Percentiles rank a stretch among this genome's conserved stretches.
These are phyloP conservation scores for Lasiosphaeria hispida DNA, from an alignment of 495 filamentous ascomycete species.

Conservation along the genomic window DNA sequence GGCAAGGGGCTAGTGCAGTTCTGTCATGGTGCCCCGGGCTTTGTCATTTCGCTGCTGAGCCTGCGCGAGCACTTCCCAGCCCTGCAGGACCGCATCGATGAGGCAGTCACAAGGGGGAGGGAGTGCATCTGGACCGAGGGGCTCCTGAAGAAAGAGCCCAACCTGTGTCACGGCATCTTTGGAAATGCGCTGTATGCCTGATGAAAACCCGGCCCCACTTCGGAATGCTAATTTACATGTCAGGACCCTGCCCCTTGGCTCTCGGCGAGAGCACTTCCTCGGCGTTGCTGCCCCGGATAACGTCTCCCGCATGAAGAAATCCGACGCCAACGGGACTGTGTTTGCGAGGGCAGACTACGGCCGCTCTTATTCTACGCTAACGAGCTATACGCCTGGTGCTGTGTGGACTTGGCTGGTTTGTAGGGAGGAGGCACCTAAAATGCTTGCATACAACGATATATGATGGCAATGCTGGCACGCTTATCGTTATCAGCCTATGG, in stretches of 20 bases:
- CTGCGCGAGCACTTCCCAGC: conserved; percentile 50
- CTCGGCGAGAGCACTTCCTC: conserved; percentile 48
- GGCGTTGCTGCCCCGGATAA: conserved; percentile 49
- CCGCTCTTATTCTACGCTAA: conserved; percentile 22
- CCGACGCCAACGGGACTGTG: conserved; percentile 30
- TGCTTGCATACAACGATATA: conserved; percentile 32
- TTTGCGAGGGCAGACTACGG: conserved; percentile 34
- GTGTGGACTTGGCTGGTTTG: conserved; percentile 33
- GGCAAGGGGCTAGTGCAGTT: conserved; percentile 56
- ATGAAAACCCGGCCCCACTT: not conserved
- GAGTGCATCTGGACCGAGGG: conserved; percentile 51
- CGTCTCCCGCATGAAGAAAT: conserved; percentile 45
- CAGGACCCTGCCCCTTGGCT: conserved; percentile 30
- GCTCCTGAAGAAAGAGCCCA: conserved; percentile 60
- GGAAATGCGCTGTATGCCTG: conserved; percentile 53
- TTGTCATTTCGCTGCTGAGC: conserved; percentile 52
- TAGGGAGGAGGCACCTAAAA: conserved; percentile 16
- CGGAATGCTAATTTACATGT: conserved; percentile 6
- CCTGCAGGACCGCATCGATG: conserved; percentile 45
- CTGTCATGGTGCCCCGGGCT: conserved; percentile 65
- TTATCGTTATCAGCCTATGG: not conserved
- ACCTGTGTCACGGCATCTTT: conserved; percentile 62
- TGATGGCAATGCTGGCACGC: conserved; percentile 6
- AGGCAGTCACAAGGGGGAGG: conserved; percentile 43
- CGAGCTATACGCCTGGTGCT: conserved; percentile 29